These are phyloP conservation scores for Kodamaea kaohsiungensis DNA, from an alignment of 805 yeast species.

Conservation along the genomic window DNA sequence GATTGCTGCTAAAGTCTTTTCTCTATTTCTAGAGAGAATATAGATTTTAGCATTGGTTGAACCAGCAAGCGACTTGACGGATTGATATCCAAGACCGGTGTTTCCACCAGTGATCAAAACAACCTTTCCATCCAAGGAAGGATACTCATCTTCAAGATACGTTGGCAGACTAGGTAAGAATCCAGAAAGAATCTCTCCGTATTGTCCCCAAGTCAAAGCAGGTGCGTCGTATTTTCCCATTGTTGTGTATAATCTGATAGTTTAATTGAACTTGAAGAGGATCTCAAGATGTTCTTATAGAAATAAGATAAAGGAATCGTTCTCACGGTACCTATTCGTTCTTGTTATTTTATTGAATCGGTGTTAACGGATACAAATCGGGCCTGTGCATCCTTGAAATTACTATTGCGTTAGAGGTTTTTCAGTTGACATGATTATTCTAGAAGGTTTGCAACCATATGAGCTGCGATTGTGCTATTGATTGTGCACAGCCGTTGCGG, in stretches of 20 bases:
- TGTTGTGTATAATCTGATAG: too few relatives aligned
- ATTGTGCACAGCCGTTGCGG: background rate
- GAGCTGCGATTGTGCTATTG: background rate
- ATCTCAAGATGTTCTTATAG: background rate
- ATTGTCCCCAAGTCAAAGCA: slow-evolving; percentile 5
- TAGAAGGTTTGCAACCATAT: background rate
- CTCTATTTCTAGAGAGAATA: slow-evolving; percentile 35
- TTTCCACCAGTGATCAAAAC: slow-evolving; percentile 43
- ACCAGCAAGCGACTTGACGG: slow-evolving; percentile 28
- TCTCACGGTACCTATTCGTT: too few relatives aligned
- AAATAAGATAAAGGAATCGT: too few relatives aligned
- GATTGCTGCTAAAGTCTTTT: slow-evolving; percentile 30
- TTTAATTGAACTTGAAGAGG: background rate
- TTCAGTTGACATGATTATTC: background rate
- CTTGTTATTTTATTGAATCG: too few relatives aligned
- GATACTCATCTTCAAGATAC: slow-evolving; percentile 32
- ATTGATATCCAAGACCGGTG: slow-evolving; percentile 35
- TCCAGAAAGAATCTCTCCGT: slow-evolving; percentile 5
- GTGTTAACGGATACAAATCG: background rate
- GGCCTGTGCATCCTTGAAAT: background rate
- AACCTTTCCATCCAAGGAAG: slow-evolving; percentile 37
- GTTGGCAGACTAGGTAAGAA: slow-evolving; percentile 17
- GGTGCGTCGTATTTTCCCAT: slow-evolving; percentile 1
- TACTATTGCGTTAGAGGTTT: background rate
- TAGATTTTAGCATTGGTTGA: slow-evolving; percentile 35